Percentiles rank a stretch among this genome's conserved stretches.
These are phyloP conservation scores for Taxillus chinensis DNA, from an alignment of 164 flowering plant species.

Conservation along the genomic window DNA sequence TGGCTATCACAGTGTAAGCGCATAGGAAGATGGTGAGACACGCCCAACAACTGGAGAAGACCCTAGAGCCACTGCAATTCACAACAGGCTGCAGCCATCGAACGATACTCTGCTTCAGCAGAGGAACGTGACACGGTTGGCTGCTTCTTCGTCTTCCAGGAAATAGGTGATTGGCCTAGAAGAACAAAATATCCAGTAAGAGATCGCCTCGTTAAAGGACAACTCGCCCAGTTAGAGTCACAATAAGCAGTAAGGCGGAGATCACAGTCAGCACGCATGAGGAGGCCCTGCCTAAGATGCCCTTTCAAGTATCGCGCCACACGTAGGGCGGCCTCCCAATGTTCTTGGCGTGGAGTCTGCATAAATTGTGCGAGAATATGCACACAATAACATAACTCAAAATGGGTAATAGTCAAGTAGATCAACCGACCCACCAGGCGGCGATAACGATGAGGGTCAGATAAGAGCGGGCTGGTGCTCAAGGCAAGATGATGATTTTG, in stretches of 20 bases:
- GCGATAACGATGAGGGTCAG: neutral
- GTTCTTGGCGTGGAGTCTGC: neutral
- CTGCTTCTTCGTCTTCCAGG: neutral
- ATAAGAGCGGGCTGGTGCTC: too few relatives aligned
- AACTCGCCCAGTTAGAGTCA: conserved; percentile 1
- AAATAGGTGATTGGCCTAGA: neutral
- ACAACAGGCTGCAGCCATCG: neutral
- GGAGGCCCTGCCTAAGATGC: too few relatives aligned
- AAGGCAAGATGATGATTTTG: neutral
- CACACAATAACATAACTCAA: neutral
- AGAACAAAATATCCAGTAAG: neutral
- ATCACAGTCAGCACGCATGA: neutral
- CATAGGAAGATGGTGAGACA: neutral
- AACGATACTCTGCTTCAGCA: too few relatives aligned
- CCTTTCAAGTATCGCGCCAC: neutral
- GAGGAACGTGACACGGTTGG: too few relatives aligned
- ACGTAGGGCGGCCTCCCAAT: neutral
- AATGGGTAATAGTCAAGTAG: neutral
- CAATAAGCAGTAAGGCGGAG: neutral
- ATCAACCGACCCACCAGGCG: neutral
- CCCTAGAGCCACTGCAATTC: neutral
- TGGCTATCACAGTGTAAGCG: neutral
- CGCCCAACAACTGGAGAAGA: neutral
- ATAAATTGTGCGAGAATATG: neutral
- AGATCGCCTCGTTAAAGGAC: neutral